Evolutionary conservation across 345 rosid species (phyloP), one percentile per base, ranked within the genome.

Genomic region (Xanthoceras sorbifolium): DNA sequence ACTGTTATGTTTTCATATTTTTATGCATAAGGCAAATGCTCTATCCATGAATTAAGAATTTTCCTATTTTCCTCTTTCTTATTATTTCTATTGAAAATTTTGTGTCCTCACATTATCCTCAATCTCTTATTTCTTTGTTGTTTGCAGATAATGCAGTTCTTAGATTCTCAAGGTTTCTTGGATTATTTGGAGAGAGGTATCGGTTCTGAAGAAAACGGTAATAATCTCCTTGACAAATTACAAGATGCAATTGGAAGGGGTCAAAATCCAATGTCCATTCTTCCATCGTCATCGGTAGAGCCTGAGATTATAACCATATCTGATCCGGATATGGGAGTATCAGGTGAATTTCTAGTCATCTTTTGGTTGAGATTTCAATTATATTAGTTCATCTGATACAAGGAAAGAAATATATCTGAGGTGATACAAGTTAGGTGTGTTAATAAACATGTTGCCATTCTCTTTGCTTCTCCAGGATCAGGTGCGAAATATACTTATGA

Each of bases 221-320:
- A 80, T 83, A 90, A 93, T 88, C 97, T 93, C 44, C 93, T 96
- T 31, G 98, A 96, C 80, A 96, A 89, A 87, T 86, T 92, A 84
- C 98, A 93, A 88, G 99, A 96, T 83, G 95, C 99, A 63, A 82
- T 93, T 74, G 97, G 97, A 67, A 93, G 98, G 89, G 97, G 97
- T 84, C 98, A 96, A 79, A 92, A 91, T 86, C 94, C 93, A 48
- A 84, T 81, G 86, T 93, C 95, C 18, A 79, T 91, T 86, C 83
- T 96, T 73, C 95, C 97, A 64, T 85, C 92, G 59, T 76, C 87
- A 29, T 82, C 76, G 70, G 80, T 71, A 46, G 98, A 94, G 81
- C 95, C 90, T 54, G 99, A 93, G 84, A 89, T 97, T 55, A 82
- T 92, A 80, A 97, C 98, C 62, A 92, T 97, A 83, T 91, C 97